phyloP scores from a whole-genome alignment of 73 alveolate species.

The Tetrahymena borealis region DNA sequence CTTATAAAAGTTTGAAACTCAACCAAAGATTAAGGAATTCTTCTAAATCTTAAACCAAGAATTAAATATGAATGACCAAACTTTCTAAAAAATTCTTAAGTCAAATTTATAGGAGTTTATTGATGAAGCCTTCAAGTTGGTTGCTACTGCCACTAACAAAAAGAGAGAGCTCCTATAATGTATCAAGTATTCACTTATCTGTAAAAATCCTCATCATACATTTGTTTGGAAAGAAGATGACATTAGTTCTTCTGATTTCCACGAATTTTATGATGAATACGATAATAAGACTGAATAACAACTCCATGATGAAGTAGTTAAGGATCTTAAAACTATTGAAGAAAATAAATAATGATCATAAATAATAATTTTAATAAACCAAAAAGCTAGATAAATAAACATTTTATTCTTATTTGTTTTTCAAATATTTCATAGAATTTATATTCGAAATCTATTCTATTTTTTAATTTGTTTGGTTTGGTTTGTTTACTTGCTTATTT shows the following conservation, averaged over 20 bases:
- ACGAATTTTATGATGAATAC: not conserved
- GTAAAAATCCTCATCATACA: not conserved
- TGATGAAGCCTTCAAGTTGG: not conserved
- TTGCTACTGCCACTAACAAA: not conserved
- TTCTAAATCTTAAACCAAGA: not conserved
- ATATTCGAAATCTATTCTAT: no score
- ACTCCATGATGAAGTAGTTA: not conserved
- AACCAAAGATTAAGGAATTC: not conserved
- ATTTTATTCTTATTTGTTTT: no score
- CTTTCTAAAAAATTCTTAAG: not conserved
- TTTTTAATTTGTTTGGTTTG: no score
- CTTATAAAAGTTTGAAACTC: not conserved
- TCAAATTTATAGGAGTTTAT: not conserved
- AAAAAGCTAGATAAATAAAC: no score
- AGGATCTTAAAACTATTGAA: not conserved
- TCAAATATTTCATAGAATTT: no score
- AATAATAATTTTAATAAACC: not conserved
- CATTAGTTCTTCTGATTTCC: not conserved
- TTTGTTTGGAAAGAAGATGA: not conserved
- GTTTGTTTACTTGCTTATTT: no score
- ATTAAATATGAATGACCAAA: not conserved
- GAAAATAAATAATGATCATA: not conserved
- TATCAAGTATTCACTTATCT: not conserved
- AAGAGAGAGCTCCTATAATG: not conserved
- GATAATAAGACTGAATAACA: not conserved